Percentiles rank a stretch among this genome's conserved stretches.
Conservation (phyloP, 2,329 filamentous ascomycete genomes). For the Geosmithia flava region DNA sequence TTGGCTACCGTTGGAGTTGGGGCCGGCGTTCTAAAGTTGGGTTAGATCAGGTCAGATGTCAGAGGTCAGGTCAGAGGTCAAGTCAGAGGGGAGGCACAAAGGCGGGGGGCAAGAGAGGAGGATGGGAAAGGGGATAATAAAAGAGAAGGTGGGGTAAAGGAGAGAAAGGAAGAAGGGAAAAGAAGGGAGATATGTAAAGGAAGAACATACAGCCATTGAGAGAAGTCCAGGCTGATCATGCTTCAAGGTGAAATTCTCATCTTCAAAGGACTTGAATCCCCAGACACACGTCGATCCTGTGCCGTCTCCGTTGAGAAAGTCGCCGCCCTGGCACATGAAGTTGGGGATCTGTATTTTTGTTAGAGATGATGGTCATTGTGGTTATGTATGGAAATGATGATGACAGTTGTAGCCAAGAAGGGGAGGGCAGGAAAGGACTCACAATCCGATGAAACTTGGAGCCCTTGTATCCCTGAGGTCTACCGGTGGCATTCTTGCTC, state of each 20-base stretch:
- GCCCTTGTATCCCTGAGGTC: constrained; percentile 87
- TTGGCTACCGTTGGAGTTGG: constrained; percentile 87
- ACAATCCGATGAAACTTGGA: constrained; percentile 91
- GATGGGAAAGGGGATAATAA: neutral
- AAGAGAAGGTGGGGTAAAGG: neutral
- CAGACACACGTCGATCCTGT: constrained; percentile 84
- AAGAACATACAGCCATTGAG: constrained; percentile 72
- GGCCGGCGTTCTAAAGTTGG: constrained; percentile 61
- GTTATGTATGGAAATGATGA: neutral
- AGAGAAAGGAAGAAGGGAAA: neutral
- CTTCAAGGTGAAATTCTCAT: constrained; percentile 77
- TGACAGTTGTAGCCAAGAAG: no score
- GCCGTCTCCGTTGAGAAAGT: constrained; percentile 89
- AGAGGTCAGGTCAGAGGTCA: constrained; percentile 1
- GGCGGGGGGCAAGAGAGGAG: neutral
- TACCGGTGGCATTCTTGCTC: constrained; percentile 62
- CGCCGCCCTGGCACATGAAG: constrained; percentile 96
- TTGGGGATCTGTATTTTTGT: constrained; percentile 83
- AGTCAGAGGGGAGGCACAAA: neutral
- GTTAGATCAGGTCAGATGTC: neutral
- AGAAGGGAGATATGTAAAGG: no score
- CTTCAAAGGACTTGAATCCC: constrained; percentile 69
- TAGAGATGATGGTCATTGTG: neutral
- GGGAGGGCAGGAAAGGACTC: constrained; percentile 6
- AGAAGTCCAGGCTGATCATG: constrained; percentile 73